A percentile compares a stretch with the other conserved stretches of the same genome.
These are phyloP conservation scores for Aspergillus pseudoterreus DNA, from an alignment of 2,329 filamentous ascomycete genomes.

Conservation along the genomic window DNA sequence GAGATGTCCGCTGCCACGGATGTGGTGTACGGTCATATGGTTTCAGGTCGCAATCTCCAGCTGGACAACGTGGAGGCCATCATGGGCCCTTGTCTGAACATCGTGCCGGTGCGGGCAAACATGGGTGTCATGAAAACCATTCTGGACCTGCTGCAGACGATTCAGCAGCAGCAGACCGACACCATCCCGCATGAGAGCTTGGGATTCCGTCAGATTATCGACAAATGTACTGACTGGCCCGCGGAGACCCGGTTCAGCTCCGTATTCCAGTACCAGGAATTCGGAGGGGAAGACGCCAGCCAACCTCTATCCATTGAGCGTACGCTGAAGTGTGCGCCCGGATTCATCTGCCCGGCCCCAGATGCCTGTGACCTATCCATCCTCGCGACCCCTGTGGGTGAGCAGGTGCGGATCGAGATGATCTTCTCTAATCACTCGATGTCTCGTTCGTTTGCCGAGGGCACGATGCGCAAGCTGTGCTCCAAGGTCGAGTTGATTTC, in stretches of 20 bases:
- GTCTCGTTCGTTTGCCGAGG: conserved; percentile 7
- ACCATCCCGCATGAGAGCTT: conserved; percentile 51
- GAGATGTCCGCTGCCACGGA: conserved; percentile 49
- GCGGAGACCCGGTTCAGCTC: conserved; percentile 54
- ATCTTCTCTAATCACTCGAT: conserved; percentile 12
- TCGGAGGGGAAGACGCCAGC: conserved; percentile 12
- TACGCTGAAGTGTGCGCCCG: conserved; percentile 6
- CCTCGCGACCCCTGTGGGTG: conserved; percentile 9
- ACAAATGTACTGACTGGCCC: conserved; percentile 54
- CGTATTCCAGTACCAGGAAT: conserved; percentile 50
- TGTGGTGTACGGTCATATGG: conserved; percentile 55
- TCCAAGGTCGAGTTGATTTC: conserved; percentile 5
- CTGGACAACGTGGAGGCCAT: conserved; percentile 29
- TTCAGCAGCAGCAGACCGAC: conserved; percentile 50
- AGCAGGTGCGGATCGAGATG: conserved; percentile 12
- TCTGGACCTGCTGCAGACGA: conserved; percentile 46
- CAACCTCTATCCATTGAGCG: conserved; percentile 10
- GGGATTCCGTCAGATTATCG: conserved; percentile 51
- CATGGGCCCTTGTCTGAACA: conserved; percentile 27
- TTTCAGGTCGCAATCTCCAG: conserved; percentile 47
- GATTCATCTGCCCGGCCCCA: conserved; percentile 11
- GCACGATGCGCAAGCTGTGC: conserved; percentile 5
- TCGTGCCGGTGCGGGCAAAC: conserved; percentile 22
- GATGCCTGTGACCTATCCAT: conserved; percentile 12
- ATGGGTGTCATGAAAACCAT: conserved; percentile 19